Conservation (phyloP, 1,139 yeast genomes). For the Hanseniaspora sp. region DNA sequence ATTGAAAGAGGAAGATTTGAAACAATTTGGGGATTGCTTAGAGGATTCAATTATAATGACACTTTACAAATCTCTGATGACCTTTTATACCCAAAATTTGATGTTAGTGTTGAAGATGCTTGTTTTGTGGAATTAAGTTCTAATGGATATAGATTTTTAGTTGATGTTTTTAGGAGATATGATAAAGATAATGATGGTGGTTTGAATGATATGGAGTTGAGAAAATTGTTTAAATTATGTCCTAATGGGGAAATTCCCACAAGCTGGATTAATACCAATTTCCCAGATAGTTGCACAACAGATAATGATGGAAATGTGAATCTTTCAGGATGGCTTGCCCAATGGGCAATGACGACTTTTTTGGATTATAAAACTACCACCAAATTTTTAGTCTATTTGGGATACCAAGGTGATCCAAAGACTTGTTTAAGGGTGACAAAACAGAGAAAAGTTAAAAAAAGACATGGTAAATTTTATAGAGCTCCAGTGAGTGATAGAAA, state of each 20-base stretch:
- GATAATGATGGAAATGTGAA: slow-evolving; percentile 85
- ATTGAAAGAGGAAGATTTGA: slow-evolving; percentile 91
- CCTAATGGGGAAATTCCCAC: slow-evolving; percentile 79
- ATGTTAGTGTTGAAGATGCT: slow-evolving; percentile 46
- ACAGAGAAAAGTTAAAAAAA: slow-evolving; percentile 55
- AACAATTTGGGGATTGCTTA: slow-evolving; percentile 85
- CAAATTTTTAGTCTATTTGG: slow-evolving; percentile 79
- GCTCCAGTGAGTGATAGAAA: slow-evolving; percentile 69
- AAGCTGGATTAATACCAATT: slow-evolving; percentile 73
- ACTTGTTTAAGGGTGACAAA: slow-evolving; percentile 74
- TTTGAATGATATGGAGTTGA: slow-evolving; percentile 58
- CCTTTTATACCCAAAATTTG: slow-evolving; percentile 65
- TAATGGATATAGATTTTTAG: slow-evolving; percentile 81
- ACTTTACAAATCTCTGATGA: slow-evolving; percentile 74
- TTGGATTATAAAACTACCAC: slow-evolving; percentile 73
- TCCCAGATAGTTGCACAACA: slow-evolving; percentile 78
- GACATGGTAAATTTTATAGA: slow-evolving; percentile 56
- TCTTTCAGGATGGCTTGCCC: slow-evolving; percentile 95
- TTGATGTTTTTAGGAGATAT: slow-evolving; percentile 73
- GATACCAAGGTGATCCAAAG: slow-evolving; percentile 47
- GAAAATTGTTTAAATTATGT: slow-evolving; percentile 53
- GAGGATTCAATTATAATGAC: slow-evolving; percentile 83
- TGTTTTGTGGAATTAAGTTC: slow-evolving; percentile 89
- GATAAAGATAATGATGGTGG: slow-evolving; percentile 97
- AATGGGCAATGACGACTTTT: slow-evolving; percentile 93